Conservation (phyloP, 306 rosid genomes). For the Boehmeria nivea region DNA sequence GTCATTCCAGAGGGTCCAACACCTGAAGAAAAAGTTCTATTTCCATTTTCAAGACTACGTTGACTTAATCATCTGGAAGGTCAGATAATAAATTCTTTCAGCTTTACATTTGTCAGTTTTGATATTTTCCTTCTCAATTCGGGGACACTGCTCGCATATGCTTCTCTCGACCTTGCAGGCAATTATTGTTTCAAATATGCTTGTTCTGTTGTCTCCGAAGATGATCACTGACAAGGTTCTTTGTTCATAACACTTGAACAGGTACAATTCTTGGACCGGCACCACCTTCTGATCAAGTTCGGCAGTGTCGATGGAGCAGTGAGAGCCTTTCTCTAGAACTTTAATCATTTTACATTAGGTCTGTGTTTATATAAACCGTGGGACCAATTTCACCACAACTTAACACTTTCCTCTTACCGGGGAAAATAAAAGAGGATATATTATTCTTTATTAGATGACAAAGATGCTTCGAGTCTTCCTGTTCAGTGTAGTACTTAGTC, state of each 20-base stretch:
- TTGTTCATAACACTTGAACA: slow-evolving; percentile 50
- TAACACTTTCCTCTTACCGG: no score
- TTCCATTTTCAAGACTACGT: slow-evolving; percentile 91
- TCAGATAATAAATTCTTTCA: slow-evolving; percentile 24
- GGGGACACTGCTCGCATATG: slow-evolving; percentile 23
- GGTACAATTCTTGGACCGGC: slow-evolving; percentile 99
- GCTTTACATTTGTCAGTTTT: not conserved
- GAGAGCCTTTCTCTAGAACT: slow-evolving; percentile 36
- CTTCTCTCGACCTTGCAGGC: not conserved
- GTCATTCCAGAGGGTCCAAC: slow-evolving; percentile 63
- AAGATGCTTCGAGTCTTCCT: no score
- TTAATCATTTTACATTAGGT: no score
- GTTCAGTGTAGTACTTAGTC: no score
- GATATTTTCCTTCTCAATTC: slow-evolving; percentile 17
- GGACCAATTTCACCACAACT: no score
- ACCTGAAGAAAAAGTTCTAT: slow-evolving; percentile 82
- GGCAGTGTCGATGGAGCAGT: slow-evolving; percentile 98
- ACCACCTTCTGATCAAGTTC: slow-evolving; percentile 88
- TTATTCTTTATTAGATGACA: no score
- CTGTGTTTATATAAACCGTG: no score
- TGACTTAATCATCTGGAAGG: slow-evolving; percentile 93
- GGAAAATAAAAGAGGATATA: no score
- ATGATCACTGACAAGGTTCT: slow-evolving; percentile 37
- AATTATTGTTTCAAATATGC: slow-evolving; percentile 4
- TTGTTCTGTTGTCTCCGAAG: slow-evolving; percentile 9